These are phyloP conservation scores for Corymbia calophylla DNA, from an alignment of 441 rosid species.

Conservation along the genomic window DNA sequence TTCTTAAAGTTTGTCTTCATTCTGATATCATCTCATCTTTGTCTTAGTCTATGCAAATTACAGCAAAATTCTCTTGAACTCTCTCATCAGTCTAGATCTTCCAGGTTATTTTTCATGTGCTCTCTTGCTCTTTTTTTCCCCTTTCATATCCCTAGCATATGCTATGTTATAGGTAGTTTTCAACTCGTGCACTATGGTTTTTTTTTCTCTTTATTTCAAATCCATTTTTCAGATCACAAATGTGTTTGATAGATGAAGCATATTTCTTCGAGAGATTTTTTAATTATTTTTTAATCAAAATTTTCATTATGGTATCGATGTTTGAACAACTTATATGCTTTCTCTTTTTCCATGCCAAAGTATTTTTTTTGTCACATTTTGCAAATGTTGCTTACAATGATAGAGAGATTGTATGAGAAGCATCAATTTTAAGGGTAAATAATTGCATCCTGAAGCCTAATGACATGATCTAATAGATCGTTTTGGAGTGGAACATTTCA, in stretches of 20 bases:
- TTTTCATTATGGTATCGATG: background rate
- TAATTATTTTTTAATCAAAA: background rate
- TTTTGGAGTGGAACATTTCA: too few relatives aligned
- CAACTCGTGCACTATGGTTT: background rate
- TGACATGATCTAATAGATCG: background rate
- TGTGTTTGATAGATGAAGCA: background rate
- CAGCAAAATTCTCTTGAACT: background rate
- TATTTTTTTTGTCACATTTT: background rate
- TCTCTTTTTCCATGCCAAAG: background rate
- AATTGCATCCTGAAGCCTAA: accelerated
- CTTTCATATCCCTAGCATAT: too few relatives aligned
- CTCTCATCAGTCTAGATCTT: background rate
- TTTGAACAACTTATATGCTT: background rate
- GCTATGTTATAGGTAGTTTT: background rate
- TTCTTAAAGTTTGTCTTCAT: background rate
- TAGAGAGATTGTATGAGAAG: background rate
- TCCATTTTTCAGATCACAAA: background rate
- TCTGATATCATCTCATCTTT: background rate
- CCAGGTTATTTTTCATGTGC: background rate
- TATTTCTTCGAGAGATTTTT: background rate
- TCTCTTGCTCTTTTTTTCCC: too few relatives aligned
- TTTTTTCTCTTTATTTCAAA: too few relatives aligned
- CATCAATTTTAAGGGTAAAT: background rate
- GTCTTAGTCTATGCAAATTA: background rate
- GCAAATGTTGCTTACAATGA: background rate